Evolutionary conservation across 2,329 filamentous ascomycete species (phyloP).

Genomic region (Thelonectria blattea): DNA sequence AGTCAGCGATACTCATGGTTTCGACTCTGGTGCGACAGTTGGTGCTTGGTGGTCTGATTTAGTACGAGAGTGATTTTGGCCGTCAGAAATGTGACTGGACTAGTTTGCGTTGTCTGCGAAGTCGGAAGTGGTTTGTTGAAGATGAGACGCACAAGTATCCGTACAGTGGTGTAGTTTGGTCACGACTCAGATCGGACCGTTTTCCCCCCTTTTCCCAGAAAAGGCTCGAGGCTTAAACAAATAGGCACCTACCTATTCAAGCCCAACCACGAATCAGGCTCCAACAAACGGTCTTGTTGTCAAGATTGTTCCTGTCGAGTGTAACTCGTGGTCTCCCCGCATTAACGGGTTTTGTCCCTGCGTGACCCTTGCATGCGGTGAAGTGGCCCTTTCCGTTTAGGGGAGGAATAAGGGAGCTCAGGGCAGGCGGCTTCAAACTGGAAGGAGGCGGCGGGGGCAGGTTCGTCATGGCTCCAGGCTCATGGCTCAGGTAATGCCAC

Average conservation of each 20-base stretch:
- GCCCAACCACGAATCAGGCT: background rate
- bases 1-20: conserved; percentile 55
- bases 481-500: background rate
- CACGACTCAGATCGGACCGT: background rate
- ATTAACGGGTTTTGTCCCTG: background rate
- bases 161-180: no score
- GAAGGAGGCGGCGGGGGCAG: conserved; percentile 2
- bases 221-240: background rate
- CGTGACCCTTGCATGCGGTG: background rate
- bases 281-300: background rate
- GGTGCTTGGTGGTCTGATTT: background rate
- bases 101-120: background rate
- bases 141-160: background rate
- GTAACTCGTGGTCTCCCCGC: background rate
- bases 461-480: conserved; percentile 10
- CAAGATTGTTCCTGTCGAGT: background rate
- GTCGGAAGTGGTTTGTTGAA: background rate
- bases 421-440: background rate
- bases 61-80: background rate
- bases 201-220: background rate
- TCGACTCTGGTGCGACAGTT: background rate
- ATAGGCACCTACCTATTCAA: background rate
- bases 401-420: conserved; percentile 4
- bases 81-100: background rate
- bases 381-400: background rate